Percentiles rank a stretch among this genome's conserved stretches.
phyloP scores from a whole-genome alignment of 805 yeast species.

The Wickerhamomyces hampshirensis region DNA sequence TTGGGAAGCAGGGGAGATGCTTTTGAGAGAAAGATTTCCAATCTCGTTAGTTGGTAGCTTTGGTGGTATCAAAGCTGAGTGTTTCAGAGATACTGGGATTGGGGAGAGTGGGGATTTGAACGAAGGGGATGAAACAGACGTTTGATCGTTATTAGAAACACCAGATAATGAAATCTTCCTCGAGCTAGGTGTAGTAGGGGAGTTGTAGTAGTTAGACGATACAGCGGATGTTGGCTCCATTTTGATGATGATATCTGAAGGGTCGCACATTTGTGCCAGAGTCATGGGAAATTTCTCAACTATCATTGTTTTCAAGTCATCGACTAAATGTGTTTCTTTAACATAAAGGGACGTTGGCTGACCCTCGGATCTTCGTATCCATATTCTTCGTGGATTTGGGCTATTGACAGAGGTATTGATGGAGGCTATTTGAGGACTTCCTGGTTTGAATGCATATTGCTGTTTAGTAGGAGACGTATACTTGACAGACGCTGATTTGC shows the following conservation, averaged over 20 bases:
- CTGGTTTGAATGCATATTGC: slow-evolving; percentile 2
- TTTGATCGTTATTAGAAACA: not conserved
- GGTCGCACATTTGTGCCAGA: slow-evolving; percentile 54
- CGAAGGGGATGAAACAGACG: slow-evolving; percentile 1
- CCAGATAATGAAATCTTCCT: slow-evolving; percentile 6
- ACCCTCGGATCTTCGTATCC: slow-evolving; percentile 48
- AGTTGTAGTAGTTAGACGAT: slow-evolving; percentile 7
- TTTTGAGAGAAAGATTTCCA: slow-evolving; percentile 5
- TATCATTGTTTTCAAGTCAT: slow-evolving; percentile 71
- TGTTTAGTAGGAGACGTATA: slow-evolving; percentile 13
- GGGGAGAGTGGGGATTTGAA: slow-evolving; percentile 22
- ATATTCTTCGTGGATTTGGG: slow-evolving; percentile 37
- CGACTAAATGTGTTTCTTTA: slow-evolving; percentile 61
- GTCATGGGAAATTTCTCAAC: slow-evolving; percentile 64
- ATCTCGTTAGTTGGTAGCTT: slow-evolving; percentile 11
- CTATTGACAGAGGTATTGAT: slow-evolving; percentile 13
- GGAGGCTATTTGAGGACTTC: slow-evolving; percentile 11
- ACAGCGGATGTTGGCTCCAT: slow-evolving; percentile 12
- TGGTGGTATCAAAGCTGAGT: slow-evolving; percentile 13
- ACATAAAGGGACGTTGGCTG: slow-evolving; percentile 70
- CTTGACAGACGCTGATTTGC: slow-evolving; percentile 5
- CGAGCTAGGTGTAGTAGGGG: slow-evolving; percentile 10
- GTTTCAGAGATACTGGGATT: slow-evolving; percentile 20
- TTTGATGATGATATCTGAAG: slow-evolving; percentile 54
- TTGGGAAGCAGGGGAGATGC: slow-evolving; percentile 15